A percentile compares a stretch with the other conserved stretches of the same genome.
Conservation (phyloP, 2,329 filamentous ascomycete genomes). For the Colletotrichum zoysiae region DNA sequence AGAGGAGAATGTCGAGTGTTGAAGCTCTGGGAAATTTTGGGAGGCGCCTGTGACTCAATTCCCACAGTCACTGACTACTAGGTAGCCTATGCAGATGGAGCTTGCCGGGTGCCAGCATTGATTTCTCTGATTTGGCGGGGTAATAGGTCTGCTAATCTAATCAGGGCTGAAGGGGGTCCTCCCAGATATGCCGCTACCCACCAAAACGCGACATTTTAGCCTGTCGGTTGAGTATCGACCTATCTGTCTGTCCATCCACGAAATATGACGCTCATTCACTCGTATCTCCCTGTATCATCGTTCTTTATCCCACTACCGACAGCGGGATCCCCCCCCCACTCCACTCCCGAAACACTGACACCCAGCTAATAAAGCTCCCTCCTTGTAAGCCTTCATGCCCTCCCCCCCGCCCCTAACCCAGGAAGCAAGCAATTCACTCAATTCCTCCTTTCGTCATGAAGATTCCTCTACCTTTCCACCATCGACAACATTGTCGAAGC, state of each 20-base stretch:
- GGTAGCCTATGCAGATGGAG: too few relatives aligned
- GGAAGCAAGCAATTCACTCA: slow-evolving; percentile 31
- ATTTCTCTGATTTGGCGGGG: slow-evolving; percentile 40
- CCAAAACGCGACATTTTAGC: neutral
- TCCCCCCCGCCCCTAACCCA: slow-evolving; percentile 17
- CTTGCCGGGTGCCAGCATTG: slow-evolving; percentile 24
- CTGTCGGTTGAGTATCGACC: neutral
- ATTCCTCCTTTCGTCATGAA: slow-evolving; percentile 21
- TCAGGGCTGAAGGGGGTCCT: slow-evolving; percentile 13
- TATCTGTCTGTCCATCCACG: slow-evolving; percentile 8
- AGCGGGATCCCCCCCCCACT: slow-evolving; percentile 34
- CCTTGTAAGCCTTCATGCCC: slow-evolving; percentile 40
- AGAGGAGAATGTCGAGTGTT: slow-evolving; percentile 11
- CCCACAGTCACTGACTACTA: slow-evolving; percentile 5
- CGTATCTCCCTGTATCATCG: slow-evolving; percentile 26
- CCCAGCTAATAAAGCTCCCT: slow-evolving; percentile 37
- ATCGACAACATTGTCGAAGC: slow-evolving; percentile 20
- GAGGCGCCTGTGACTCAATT: slow-evolving; percentile 37
- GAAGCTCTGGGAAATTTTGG: slow-evolving; percentile 38
- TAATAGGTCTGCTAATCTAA: slow-evolving; percentile 22
- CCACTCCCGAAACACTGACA: slow-evolving; percentile 39
- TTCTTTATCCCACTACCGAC: slow-evolving; percentile 34
- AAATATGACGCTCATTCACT: slow-evolving; percentile 20
- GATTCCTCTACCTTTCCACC: slow-evolving; percentile 11
- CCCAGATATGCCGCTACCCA: slow-evolving; percentile 27